Conservation (phyloP, 176 grass and related monocot genomes). For the Tillandsia fasciculata region DNA sequence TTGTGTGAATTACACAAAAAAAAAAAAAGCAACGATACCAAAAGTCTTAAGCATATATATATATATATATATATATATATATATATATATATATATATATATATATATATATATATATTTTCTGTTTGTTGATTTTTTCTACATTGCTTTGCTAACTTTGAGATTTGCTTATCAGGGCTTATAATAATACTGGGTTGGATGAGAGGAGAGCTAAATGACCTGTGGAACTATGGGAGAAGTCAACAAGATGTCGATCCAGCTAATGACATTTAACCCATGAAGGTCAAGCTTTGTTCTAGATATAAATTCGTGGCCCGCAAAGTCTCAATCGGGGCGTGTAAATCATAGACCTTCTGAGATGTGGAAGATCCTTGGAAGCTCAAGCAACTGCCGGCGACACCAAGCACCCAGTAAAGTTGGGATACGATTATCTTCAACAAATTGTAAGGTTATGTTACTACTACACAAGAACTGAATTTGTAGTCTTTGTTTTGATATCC, state of each 20-base stretch:
- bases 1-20: no score
- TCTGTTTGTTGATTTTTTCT: background rate
- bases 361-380: no score
- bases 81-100: background rate
- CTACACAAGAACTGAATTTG: no score
- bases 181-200: slow-evolving; percentile 68
- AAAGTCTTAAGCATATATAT: background rate
- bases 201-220: slow-evolving; percentile 67
- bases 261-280: slow-evolving; percentile 7
- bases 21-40: background rate
- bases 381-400: no score
- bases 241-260: slow-evolving; percentile 10
- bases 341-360: no score
- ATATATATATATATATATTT: background rate
- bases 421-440: no score
- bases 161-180: slow-evolving; percentile 28
- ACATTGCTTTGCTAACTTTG: background rate
- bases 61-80: background rate
- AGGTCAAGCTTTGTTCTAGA: no score
- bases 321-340: no score
- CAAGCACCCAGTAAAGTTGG: no score
- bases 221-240: slow-evolving; percentile 79
- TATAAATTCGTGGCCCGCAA: no score
- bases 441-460: no score
- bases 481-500: no score